These are phyloP conservation scores for Camellia oleifera DNA, from an alignment of 179 eudicot genomes.

Conservation along the genomic window DNA sequence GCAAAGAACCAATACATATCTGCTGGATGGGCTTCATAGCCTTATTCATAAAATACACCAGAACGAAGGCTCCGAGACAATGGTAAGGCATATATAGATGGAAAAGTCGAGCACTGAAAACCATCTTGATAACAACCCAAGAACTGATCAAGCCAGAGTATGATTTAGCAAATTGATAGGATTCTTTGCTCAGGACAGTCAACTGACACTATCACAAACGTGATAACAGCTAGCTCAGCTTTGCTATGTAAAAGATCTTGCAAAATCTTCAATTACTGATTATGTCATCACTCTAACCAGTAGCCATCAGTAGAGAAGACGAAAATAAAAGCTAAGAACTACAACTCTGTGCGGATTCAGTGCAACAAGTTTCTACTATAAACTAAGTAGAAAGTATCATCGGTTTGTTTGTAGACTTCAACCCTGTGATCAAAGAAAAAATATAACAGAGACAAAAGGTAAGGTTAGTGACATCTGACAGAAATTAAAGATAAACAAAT, in stretches of 20 bases:
- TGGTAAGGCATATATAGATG: slow-evolving; percentile 26
- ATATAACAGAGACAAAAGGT: background rate
- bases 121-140: slow-evolving; percentile 39
- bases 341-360: slow-evolving; percentile 29
- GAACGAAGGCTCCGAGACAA: slow-evolving; percentile 27
- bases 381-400: slow-evolving; percentile 38
- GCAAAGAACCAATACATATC: slow-evolving; percentile 25
- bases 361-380: slow-evolving; percentile 39
- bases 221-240: slow-evolving; percentile 25
- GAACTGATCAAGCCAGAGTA: slow-evolving; percentile 14
- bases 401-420: slow-evolving; percentile 35
- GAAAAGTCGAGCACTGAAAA: slow-evolving; percentile 31
- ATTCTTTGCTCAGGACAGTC: slow-evolving; percentile 14
- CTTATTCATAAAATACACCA: slow-evolving; percentile 36
- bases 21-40: slow-evolving; percentile 37
- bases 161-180: slow-evolving; percentile 2
- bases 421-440: slow-evolving; percentile 42
- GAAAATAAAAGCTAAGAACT: slow-evolving; percentile 27
- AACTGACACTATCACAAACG: slow-evolving; percentile 28
- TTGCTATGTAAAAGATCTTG: slow-evolving; percentile 1
- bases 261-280: slow-evolving; percentile 24
- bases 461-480: background rate
- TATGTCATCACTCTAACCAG: slow-evolving; percentile 30
- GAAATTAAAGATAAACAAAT: background rate
- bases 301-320: slow-evolving; percentile 34